Base-by-base conservation (phyloP, 768 basidiomycete genomes). In the Rubroboletus satanas region DNA sequence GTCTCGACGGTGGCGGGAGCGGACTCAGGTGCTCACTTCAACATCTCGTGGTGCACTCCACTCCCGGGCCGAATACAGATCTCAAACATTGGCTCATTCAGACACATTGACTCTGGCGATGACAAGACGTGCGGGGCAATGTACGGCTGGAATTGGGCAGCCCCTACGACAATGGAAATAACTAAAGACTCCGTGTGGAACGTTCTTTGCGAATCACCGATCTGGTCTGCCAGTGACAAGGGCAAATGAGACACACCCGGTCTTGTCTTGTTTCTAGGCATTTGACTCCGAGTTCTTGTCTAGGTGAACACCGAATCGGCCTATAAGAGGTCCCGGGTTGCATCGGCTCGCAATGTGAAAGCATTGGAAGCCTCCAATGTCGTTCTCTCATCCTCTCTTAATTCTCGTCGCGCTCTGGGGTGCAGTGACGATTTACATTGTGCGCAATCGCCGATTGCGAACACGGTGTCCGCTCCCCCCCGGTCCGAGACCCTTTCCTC, bases 401-500 rank as follows among this genome's bases (percentile, higher is more conserved):
- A 28, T 57, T 26, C 54, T 69, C 32, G 52, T 68, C 28, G 69
- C 54, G 1, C 56, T 69, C 45, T 71, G 56, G 49, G 60, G 56
- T 38, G 38, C 54, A 3, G 54, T 62, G 18, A 59, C 61, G 18
- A 35, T 66, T 14, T 69, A 55, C 31, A 47, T 68, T 9, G 47
- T 57, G 17, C 28, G 48, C 43, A 65, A 23, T 15, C 58, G 56
- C 55, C 56, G 35, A 51, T 45, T 38, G 39, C 50, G 59, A 38
- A 12, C 52, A 11, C 53, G 52, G 6, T 69, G 74, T 35, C 78
- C 75, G 0, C 72, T 74, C 12, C 83, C 83, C 11, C 83, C 83
- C 31, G 83, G 83, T 15, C 83, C 83, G 2, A 75, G 65, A 43
- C 75, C 76, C 8, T 68, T 75, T n/a, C 82, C 81, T 28, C 54